These are phyloP conservation scores for Aureobasidium sp. DNA, from an alignment of 2,329 filamentous ascomycete genomes.

Conservation along the genomic window DNA sequence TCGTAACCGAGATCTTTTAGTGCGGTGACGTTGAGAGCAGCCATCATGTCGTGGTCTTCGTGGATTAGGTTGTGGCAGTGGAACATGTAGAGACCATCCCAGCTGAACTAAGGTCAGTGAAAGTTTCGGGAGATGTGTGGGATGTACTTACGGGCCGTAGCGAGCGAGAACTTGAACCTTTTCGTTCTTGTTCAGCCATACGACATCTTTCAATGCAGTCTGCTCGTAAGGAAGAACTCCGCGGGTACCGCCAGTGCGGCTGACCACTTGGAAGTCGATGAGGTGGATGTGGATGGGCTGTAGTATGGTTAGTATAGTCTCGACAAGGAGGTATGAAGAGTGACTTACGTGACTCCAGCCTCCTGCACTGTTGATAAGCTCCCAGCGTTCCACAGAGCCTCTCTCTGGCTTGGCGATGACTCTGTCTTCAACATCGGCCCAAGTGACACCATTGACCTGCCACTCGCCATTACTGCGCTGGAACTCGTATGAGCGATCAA, in stretches of 20 bases:
- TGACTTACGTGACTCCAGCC: constrained; percentile 37
- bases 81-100: constrained; percentile 45
- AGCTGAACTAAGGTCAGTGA: too few relatives aligned
- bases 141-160: constrained; percentile 25
- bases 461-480: constrained; percentile 22
- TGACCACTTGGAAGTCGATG: constrained; percentile 48
- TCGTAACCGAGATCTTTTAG: constrained; percentile 28
- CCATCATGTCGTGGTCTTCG: constrained; percentile 38
- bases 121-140: too few relatives aligned
- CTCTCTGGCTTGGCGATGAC: constrained; percentile 26
- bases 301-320: neutral
- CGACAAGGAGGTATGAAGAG: too few relatives aligned
- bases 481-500: constrained; percentile 27
- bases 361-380: constrained; percentile 38
- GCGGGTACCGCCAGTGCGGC: constrained; percentile 36
- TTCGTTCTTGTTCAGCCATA: constrained; percentile 45
- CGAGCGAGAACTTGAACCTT: constrained; percentile 42
- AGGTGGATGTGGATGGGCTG: constrained; percentile 47
- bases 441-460: constrained; percentile 27
- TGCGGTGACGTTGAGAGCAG: constrained; percentile 33
- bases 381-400: constrained; percentile 30
- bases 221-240: constrained; percentile 44
- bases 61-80: constrained; percentile 39
- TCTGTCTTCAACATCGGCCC: constrained; percentile 23
- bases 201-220: constrained; percentile 50